Evolutionary conservation across 2,329 filamentous ascomycete genomes (phyloP), one percentile per base, ranked within the genome.

Genomic region (Epichloe bromicola): DNA sequence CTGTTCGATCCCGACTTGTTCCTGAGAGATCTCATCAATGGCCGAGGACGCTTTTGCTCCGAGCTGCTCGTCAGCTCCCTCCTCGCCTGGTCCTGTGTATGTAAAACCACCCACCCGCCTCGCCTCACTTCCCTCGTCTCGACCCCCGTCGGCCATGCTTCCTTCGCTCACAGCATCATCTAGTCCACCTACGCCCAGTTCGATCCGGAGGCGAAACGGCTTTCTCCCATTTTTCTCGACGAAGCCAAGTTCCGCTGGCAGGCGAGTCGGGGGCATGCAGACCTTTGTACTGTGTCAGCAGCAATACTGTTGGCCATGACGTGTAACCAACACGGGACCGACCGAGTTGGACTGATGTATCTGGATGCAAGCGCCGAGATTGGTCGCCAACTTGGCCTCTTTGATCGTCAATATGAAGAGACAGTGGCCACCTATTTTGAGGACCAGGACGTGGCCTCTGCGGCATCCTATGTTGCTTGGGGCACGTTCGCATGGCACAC

Each of bases 1-100:
- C 10, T 46, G 3, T 50, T 50, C 15, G 48, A 50, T 33, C 3
- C 48, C 14, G 41, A 50, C 20, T 33, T 50, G 33, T 45, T 50
- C 41, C 14, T 50, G 36, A 10, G 30, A 12, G 40, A 44, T 36
- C 48, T 50, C 12, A 17, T 50, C 7, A 10, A 38, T 10, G 11
- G 34, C 6, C 8, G 26, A 2, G 8, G 20, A 4, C 17, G 23
- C 5, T 44, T 45, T 34, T 50, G 48, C 15, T 50, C 48, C 8
- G 15, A n/a, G 5, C 23, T 50, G 17, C 42, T 50, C 19, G 48
- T 50, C 41, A 45, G 20, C 42, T 19, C 48, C 12, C 41, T 50
- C 7, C 36, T 50, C 15, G 34, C 34, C 15, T 48, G 46, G 46
- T 20, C 46, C 23, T 48, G 46, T 11, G 46, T 48, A 48, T 5